Conservation (phyloP, 2,329 filamentous ascomycete species). For the Davidsoniella eucalypti region DNA sequence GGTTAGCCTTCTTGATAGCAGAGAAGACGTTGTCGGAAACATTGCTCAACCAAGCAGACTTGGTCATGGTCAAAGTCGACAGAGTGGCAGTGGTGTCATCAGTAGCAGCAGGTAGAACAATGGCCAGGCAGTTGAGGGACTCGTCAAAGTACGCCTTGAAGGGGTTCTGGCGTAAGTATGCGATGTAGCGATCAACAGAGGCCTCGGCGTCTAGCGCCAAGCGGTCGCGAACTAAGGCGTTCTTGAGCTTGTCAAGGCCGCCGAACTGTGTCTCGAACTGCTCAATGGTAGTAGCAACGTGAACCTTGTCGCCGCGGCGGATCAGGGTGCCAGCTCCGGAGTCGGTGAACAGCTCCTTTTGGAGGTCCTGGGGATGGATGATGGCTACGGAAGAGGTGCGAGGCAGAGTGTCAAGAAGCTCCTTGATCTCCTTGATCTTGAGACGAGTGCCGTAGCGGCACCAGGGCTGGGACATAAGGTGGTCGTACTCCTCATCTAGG, state of each 20-base stretch:
- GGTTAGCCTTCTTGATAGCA: slow-evolving; percentile 83
- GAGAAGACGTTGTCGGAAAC: slow-evolving; percentile 90
- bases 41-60: slow-evolving; percentile 86
- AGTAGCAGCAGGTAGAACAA: slow-evolving; percentile 61
- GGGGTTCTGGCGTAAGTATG: slow-evolving; percentile 55
- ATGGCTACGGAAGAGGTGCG: slow-evolving; percentile 91
- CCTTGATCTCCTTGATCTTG: slow-evolving; percentile 97
- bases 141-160: slow-evolving; percentile 96
- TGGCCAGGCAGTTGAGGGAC: slow-evolving; percentile 77
- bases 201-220: slow-evolving; percentile 67
- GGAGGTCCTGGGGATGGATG: slow-evolving; percentile 86
- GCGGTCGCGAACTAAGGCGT: slow-evolving; percentile 64
- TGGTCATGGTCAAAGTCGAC: slow-evolving; percentile 82
- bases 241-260: slow-evolving; percentile 52
- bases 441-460: slow-evolving; percentile 85
- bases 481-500: slow-evolving; percentile 87
- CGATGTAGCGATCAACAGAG: slow-evolving; percentile 74
- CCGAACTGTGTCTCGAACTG: slow-evolving; percentile 48
- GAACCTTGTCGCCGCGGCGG: slow-evolving; percentile 76
- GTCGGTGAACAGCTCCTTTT: slow-evolving; percentile 94
- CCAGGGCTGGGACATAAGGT: slow-evolving; percentile 87
- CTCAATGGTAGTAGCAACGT: slow-evolving; percentile 51
- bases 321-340: slow-evolving; percentile 89
- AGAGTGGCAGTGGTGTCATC: slow-evolving; percentile 60
- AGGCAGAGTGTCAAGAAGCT: slow-evolving; percentile 73